A percentile compares a stretch with the other conserved stretches of the same genome.
phyloP scores from a whole-genome alignment of 192 early-diverging fungal genomes.

The Gamsiella multidivaricata region DNA sequence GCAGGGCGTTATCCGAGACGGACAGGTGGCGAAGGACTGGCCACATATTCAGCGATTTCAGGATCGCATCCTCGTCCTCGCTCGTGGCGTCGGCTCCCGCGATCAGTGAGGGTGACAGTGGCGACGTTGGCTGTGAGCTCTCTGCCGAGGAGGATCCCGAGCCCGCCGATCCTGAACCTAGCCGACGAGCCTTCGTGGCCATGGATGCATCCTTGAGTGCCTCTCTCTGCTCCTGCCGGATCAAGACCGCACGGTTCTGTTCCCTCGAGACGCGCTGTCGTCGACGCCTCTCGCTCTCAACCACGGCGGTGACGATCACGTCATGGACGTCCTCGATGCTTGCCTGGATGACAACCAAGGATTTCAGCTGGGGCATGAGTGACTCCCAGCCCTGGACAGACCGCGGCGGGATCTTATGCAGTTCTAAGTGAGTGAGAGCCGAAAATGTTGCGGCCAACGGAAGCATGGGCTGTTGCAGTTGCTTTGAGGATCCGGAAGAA shows the following conservation, averaged over 20 bases:
- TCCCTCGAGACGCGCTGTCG: constrained; percentile 27
- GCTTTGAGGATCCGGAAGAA: not conserved
- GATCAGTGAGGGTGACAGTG: constrained; percentile 21
- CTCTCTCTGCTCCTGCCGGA: constrained; percentile 45
- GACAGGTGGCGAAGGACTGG: constrained; percentile 54
- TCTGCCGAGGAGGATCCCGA: constrained; percentile 14
- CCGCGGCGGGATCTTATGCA: constrained; percentile 59
- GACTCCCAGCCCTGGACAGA: constrained; percentile 59
- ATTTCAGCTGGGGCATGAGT: constrained; percentile 56
- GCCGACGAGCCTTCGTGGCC: constrained; percentile 4
- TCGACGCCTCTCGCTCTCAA: constrained; percentile 48
- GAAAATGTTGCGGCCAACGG: constrained; percentile 53
- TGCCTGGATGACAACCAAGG: constrained; percentile 54
- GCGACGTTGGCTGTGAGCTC: constrained; percentile 24
- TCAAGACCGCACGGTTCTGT: constrained; percentile 37
- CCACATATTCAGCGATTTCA: constrained; percentile 52
- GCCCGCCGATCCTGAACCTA: not conserved
- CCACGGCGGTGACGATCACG: constrained; percentile 54
- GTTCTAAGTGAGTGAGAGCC: constrained; percentile 59
- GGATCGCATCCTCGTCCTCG: constrained; percentile 35
- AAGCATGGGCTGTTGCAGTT: constrained; percentile 4
- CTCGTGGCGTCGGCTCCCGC: not conserved
- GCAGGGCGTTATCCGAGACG: constrained; percentile 62
- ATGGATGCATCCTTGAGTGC: constrained; percentile 33
- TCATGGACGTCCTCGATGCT: constrained; percentile 61